Conservation (phyloP, 305 asterid species). For the Solanum hybrid region DNA sequence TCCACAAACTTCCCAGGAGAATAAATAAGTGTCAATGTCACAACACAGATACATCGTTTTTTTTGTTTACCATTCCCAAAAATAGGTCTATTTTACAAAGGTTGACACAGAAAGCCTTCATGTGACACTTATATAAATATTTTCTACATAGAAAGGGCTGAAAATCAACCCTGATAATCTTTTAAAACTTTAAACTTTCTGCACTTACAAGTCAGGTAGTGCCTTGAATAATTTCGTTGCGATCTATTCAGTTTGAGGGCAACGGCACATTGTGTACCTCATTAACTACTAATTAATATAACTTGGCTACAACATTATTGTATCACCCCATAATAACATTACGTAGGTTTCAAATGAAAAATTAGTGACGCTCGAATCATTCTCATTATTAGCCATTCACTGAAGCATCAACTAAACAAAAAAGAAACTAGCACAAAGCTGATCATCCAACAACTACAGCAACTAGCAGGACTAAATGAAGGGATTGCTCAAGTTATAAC, state of each 20-base stretch:
- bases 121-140: neutral
- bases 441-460: neutral
- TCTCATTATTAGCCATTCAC: neutral
- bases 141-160: neutral
- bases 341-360: neutral
- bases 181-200: neutral
- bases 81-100: neutral
- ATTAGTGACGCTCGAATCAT: neutral
- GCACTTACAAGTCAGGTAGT: neutral
- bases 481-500: neutral
- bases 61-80: neutral
- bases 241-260: neutral
- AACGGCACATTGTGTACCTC: neutral
- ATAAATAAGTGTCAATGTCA: neutral
- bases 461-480: neutral
- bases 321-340: neutral
- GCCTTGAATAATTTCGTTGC: neutral
- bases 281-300: neutral
- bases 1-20: neutral
- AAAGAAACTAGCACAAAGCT: neutral
- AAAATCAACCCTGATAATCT: neutral
- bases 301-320: neutral
- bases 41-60: neutral
- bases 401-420: neutral
- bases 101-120: neutral